These are phyloP conservation scores for Penicillium cinerascens DNA, from an alignment of 495 filamentous ascomycete species.

Conservation along the genomic window DNA sequence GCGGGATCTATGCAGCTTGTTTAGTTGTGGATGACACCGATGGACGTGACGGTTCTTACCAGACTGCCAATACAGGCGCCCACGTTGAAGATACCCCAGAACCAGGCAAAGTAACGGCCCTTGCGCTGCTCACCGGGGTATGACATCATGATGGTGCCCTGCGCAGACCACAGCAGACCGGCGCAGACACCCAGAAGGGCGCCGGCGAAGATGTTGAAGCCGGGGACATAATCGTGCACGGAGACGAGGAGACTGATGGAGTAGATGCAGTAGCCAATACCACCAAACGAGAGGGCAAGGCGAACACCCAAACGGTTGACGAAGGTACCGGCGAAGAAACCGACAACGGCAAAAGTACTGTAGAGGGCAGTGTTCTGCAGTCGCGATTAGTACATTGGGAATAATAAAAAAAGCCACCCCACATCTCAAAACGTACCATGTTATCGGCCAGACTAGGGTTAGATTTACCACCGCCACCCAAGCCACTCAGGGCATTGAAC, in stretches of 20 bases:
- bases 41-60: slow-evolving; percentile 20
- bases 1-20: slow-evolving; percentile 29
- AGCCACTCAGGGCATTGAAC: slow-evolving; percentile 65
- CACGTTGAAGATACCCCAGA: slow-evolving; percentile 54
- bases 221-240: slow-evolving; percentile 65
- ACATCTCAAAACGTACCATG: slow-evolving; percentile 25
- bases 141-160: slow-evolving; percentile 54
- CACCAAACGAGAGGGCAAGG: slow-evolving; percentile 40
- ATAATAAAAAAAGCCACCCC: not conserved
- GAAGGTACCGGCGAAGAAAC: slow-evolving; percentile 52
- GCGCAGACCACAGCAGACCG: slow-evolving; percentile 48
- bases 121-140: slow-evolving; percentile 47
- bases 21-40: not conserved
- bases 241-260: slow-evolving; percentile 51
- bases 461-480: slow-evolving; percentile 52
- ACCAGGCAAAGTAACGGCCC: slow-evolving; percentile 48
- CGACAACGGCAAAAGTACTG: slow-evolving; percentile 50
- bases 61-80: slow-evolving; percentile 48
- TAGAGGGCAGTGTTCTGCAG: slow-evolving; percentile 58
- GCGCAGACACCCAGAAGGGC: slow-evolving; percentile 47
- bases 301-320: slow-evolving; percentile 46
- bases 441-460: slow-evolving; percentile 37
- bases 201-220: slow-evolving; percentile 69
- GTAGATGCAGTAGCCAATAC: slow-evolving; percentile 47
- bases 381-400: not conserved